These are phyloP conservation scores for Hanseniaspora taiwanica DNA, from an alignment of 805 yeast species.

Conservation along the genomic window DNA sequence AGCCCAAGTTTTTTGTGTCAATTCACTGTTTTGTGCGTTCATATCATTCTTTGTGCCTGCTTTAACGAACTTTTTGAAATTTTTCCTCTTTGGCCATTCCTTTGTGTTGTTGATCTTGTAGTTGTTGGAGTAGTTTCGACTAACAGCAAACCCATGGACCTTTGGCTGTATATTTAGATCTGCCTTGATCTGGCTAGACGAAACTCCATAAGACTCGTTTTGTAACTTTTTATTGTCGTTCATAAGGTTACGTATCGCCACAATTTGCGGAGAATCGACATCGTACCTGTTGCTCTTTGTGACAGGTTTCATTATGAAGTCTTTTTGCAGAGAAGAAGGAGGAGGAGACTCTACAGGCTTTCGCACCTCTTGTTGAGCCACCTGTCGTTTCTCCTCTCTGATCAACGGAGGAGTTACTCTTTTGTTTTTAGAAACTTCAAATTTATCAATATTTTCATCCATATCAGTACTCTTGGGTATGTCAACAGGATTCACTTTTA, in stretches of 20 bases:
- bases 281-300: not conserved
- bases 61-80: constrained; percentile 29
- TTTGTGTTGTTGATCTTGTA: not conserved
- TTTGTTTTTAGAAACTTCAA: too few relatives aligned
- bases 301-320: not conserved
- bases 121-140: not conserved
- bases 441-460: not conserved
- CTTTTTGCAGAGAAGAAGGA: not conserved
- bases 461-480: not conserved
- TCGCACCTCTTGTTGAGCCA: too few relatives aligned
- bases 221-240: not conserved
- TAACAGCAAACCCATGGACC: not conserved
- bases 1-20: not conserved
- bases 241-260: not conserved
- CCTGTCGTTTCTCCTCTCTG: too few relatives aligned
- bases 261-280: not conserved
- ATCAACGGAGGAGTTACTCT: too few relatives aligned
- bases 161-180: not conserved
- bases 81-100: constrained; percentile 17
- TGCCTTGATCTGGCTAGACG: not conserved
- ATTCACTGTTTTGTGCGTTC: not conserved
- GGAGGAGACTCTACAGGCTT: too few relatives aligned
- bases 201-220: not conserved
- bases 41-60: constrained; percentile 12
- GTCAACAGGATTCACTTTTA: not conserved